phyloP scores from a whole-genome alignment of 1,139 yeast species.

The Nakaseomyces bracarensis region DNA sequence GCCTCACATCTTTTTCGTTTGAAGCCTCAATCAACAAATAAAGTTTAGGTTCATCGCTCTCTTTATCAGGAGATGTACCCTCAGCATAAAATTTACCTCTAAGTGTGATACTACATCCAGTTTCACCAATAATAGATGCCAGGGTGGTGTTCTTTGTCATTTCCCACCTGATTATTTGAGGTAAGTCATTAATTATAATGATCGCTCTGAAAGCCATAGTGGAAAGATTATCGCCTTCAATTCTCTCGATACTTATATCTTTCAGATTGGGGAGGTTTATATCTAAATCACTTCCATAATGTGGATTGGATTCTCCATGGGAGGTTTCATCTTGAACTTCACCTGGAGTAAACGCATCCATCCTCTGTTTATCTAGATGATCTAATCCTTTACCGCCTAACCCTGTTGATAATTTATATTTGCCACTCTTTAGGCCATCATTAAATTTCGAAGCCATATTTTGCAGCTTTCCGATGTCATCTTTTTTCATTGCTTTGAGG shows the following conservation, averaged over 20 bases:
- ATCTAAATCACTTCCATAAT: slow-evolving; percentile 36
- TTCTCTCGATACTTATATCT: slow-evolving; percentile 21
- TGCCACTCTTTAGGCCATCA: slow-evolving; percentile 59
- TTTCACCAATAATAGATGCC: slow-evolving; percentile 57
- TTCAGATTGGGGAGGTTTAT: slow-evolving; percentile 54
- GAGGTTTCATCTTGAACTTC: not conserved
- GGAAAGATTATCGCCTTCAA: slow-evolving; percentile 40
- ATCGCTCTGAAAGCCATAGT: slow-evolving; percentile 59
- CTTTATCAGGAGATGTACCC: slow-evolving; percentile 40
- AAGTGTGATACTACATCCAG: slow-evolving; percentile 72
- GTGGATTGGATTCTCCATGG: not conserved
- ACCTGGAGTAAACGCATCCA: slow-evolving; percentile 28
- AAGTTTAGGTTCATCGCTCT: slow-evolving; percentile 61
- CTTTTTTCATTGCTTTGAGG: slow-evolving; percentile 36
- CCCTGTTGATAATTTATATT: slow-evolving; percentile 62
- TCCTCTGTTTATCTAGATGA: slow-evolving; percentile 63
- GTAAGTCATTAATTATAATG: slow-evolving; percentile 75
- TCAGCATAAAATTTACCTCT: slow-evolving; percentile 69
- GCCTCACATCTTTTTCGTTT: slow-evolving; percentile 51
- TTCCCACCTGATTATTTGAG: slow-evolving; percentile 77
- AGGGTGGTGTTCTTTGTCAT: slow-evolving; percentile 66
- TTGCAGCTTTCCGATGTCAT: slow-evolving; percentile 34
- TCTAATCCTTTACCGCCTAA: slow-evolving; percentile 93
- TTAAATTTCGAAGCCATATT: slow-evolving; percentile 51
- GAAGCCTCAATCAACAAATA: slow-evolving; percentile 74